Percentiles rank a stretch among this genome's conserved stretches.
Evolutionary conservation across 371 early-diverging fungal genomes (phyloP).

Genomic region (Lichtheimia hyalospora): DNA sequence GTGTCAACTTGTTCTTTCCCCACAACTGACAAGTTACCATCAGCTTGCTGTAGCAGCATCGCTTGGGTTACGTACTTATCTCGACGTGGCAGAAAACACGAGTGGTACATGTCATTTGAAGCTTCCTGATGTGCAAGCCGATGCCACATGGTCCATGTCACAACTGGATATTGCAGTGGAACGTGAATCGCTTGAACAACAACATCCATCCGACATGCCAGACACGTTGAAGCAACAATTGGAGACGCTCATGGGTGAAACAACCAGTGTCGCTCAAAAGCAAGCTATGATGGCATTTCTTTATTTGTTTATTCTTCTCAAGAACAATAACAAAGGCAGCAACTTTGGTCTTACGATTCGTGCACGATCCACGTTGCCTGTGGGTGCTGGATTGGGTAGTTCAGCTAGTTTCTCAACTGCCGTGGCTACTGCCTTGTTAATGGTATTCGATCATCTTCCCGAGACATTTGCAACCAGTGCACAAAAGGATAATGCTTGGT

Average conservation of each 20-base stretch:
- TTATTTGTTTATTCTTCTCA: slow-evolving; percentile 34
- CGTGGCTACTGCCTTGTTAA: slow-evolving; percentile 75
- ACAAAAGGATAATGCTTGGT: slow-evolving; percentile 12
- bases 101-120: slow-evolving; percentile 38
- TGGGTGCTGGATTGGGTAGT: slow-evolving; percentile 96
- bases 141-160: slow-evolving; percentile 35
- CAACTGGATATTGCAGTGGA: slow-evolving; percentile 29
- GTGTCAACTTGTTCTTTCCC: neutral
- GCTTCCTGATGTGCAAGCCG: slow-evolving; percentile 55
- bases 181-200: slow-evolving; percentile 22
- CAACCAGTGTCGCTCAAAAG: slow-evolving; percentile 17
- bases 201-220: slow-evolving; percentile 41
- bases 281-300: slow-evolving; percentile 47
- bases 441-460: slow-evolving; percentile 41
- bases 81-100: slow-evolving; percentile 47
- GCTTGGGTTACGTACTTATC: slow-evolving; percentile 66
- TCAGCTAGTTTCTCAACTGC: slow-evolving; percentile 91
- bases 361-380: slow-evolving; percentile 81
- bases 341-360: slow-evolving; percentile 55
- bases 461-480: slow-evolving; percentile 16
- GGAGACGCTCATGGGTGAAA: slow-evolving; percentile 10
- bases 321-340: slow-evolving; percentile 8
- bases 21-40: slow-evolving; percentile 12
- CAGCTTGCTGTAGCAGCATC: slow-evolving; percentile 69
- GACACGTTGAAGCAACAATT: slow-evolving; percentile 18